Conservation (phyloP, 108 stramenopile genomes). For the Phaeodactylum tricornutum region DNA sequence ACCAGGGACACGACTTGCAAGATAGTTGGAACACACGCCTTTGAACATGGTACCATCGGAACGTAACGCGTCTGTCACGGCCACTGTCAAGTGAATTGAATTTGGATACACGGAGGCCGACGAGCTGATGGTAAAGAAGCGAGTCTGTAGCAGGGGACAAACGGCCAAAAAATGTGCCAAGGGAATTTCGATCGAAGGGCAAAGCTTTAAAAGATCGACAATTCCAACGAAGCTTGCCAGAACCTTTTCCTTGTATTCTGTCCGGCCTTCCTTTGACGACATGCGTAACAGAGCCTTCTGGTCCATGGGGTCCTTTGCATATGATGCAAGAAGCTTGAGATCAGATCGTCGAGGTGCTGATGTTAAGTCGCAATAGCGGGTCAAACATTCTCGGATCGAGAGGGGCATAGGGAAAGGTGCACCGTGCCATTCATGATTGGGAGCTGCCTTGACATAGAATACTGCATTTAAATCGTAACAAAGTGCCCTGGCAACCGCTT, state of each 20-base stretch:
- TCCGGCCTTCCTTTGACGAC: constrained; percentile 74
- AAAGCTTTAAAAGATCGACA: constrained; percentile 47
- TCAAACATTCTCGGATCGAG: constrained; percentile 79
- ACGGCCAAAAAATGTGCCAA: constrained; percentile 82
- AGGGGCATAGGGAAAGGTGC: constrained; percentile 89
- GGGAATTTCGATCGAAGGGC: constrained; percentile 69
- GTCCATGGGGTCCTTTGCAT: constrained; percentile 69
- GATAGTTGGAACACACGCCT: constrained; percentile 84
- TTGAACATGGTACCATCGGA: constrained; percentile 46
- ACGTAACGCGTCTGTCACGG: constrained; percentile 56
- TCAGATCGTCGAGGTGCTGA: constrained; percentile 77
- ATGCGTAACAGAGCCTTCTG: constrained; percentile 63
- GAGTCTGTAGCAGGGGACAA: constrained; percentile 83
- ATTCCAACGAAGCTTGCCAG: constrained; percentile 48
- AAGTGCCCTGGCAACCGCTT: constrained; percentile 57
- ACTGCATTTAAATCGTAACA: constrained; percentile 44
- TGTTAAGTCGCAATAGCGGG: constrained; percentile 84
- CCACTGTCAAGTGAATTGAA: constrained; percentile 85
- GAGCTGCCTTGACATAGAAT: constrained; percentile 31
- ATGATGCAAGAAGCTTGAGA: constrained; percentile 77
- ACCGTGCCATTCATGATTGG: constrained; percentile 58
- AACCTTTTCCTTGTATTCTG: constrained; percentile 74
- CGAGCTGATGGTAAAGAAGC: constrained; percentile 95
- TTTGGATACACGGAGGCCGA: constrained; percentile 78
- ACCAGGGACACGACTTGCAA: constrained; percentile 28